Base-by-base conservation (phyloP, 2,329 filamentous ascomycete genomes). In the Paracamarosporium sp. region DNA sequence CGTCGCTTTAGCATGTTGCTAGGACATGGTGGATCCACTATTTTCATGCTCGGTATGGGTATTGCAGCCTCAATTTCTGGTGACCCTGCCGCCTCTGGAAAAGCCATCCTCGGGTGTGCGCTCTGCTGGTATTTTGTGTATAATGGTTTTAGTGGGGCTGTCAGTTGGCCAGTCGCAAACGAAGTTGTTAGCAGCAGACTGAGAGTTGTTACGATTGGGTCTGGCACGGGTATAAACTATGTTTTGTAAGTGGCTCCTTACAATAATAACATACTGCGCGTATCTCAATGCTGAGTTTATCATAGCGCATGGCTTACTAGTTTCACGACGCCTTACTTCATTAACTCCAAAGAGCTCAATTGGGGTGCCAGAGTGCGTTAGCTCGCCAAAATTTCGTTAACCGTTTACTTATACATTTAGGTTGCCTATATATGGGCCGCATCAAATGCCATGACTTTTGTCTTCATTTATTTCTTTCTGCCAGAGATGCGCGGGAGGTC, bases 381-480 rank as follows among this genome's bases (percentile, higher is more conserved):
- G 3, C 9, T 35, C 24, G 12, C 27, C 9, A 17, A 7, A 6
- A 4, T 3, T 35, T n/a, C 7, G 12, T 12, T 12, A 3, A 1
- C 4, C 4, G 5, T 35, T 12, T n/a, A 15, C 15, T 52, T 17
- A 47, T n/a, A 20, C n/a, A 15, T 22, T 4, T n/a, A 55, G 52
- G 38, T 50, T 43, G 44, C 46, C 7, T 61, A 52, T 33, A 63
- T 59, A 22, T 65, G 46, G 63, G 63, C 56, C 15, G 59, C 20
- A 27, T 65, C 56, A 31, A 65, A 56, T 8, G 47, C 80, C 6
- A 70, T 80, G 11, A 76, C 88, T 40, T 63, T 85, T 0, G 59
- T 86, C 0, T 74, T 91, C 28, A 87, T 81, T 17, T 77, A 87
- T 15, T 81, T 85, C 69, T 86, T 87, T 73, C 83, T 88, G 62